Conservation (phyloP, 1,284 basidiomycete genomes). For the Irpex sp. region DNA sequence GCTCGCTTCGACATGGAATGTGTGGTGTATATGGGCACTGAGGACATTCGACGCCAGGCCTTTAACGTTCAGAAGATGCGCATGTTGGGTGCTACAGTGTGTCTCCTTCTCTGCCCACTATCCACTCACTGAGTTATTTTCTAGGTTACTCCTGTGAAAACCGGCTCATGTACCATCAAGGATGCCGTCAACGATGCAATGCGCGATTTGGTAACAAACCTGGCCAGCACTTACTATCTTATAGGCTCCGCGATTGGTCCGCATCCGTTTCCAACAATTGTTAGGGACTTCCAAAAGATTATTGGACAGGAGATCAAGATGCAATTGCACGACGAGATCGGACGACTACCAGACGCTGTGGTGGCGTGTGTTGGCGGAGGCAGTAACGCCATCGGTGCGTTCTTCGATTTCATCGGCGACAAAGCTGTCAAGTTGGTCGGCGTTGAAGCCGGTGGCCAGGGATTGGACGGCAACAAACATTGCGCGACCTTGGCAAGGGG, state of each 20-base stretch:
- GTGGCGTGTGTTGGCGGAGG: constrained; percentile 98
- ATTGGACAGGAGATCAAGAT: constrained; percentile 95
- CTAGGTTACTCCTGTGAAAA: constrained; percentile 89
- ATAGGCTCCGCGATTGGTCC: constrained; percentile 98
- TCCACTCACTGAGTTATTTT: constrained; percentile 6
- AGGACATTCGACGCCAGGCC: constrained; percentile 93
- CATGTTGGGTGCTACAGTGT: constrained; percentile 86
- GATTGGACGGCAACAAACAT: constrained; percentile 80
- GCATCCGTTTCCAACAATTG: constrained; percentile 98
- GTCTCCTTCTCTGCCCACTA: not conserved
- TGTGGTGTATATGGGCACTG: constrained; percentile 97
- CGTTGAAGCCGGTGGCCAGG: constrained; percentile 95
- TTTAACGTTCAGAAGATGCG: constrained; percentile 98
- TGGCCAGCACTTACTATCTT: constrained; percentile 92
- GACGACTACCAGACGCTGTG: constrained; percentile 90
- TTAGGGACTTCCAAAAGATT: constrained; percentile 96
- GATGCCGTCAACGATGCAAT: constrained; percentile 97
- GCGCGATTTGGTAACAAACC: constrained; percentile 98
- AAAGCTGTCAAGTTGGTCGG: constrained; percentile 81
- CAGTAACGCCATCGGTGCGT: constrained; percentile 95
- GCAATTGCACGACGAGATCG: constrained; percentile 72
- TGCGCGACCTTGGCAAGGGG: constrained; percentile 92
- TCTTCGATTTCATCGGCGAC: constrained; percentile 92
- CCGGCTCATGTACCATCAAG: constrained; percentile 94
- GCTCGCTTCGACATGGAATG: constrained; percentile 97